These are phyloP conservation scores for Arabis alpina DNA, from an alignment of 345 rosid species.

Conservation along the genomic window DNA sequence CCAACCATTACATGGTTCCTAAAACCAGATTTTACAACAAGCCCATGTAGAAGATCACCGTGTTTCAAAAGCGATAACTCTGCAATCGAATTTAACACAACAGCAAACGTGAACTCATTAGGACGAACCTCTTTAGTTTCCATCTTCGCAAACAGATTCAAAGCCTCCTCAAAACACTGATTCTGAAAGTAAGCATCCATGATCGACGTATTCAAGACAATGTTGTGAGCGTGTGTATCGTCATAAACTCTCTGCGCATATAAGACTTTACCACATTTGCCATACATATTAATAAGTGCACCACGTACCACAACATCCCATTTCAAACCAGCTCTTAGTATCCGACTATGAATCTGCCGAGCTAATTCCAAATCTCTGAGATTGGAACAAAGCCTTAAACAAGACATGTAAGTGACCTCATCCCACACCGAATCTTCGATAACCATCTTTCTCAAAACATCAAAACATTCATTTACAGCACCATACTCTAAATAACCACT, in stretches of 20 bases:
- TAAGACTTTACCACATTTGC: constrained; percentile 60
- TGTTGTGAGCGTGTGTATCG: constrained; percentile 46
- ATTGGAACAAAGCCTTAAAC: constrained; percentile 57
- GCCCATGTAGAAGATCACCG: constrained; percentile 61
- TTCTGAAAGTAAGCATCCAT: constrained; percentile 73
- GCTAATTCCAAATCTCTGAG: constrained; percentile 61
- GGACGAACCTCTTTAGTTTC: constrained; percentile 48
- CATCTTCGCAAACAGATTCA: constrained; percentile 60
- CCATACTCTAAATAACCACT: constrained; percentile 62
- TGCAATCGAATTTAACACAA: constrained; percentile 64
- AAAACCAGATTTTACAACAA: constrained; percentile 57
- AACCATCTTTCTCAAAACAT: constrained; percentile 56
- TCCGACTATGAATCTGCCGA: constrained; percentile 59
- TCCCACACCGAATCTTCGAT: constrained; percentile 54
- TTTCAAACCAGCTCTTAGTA: constrained; percentile 48
- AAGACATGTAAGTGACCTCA: constrained; percentile 54
- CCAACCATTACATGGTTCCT: constrained; percentile 59
- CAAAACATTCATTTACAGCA: constrained; percentile 53
- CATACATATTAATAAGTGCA: constrained; percentile 76
- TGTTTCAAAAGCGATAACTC: constrained; percentile 60
- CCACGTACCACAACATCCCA: constrained; percentile 49
- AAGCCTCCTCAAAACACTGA: constrained; percentile 69
- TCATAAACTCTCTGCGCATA: constrained; percentile 62
- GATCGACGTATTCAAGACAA: constrained; percentile 67
- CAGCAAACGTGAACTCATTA: constrained; percentile 71